Percentiles rank a stretch among this genome's conserved stretches.
phyloP scores from a whole-genome alignment of 495 filamentous ascomycete species.

The Talaromyces nanjingensis region DNA sequence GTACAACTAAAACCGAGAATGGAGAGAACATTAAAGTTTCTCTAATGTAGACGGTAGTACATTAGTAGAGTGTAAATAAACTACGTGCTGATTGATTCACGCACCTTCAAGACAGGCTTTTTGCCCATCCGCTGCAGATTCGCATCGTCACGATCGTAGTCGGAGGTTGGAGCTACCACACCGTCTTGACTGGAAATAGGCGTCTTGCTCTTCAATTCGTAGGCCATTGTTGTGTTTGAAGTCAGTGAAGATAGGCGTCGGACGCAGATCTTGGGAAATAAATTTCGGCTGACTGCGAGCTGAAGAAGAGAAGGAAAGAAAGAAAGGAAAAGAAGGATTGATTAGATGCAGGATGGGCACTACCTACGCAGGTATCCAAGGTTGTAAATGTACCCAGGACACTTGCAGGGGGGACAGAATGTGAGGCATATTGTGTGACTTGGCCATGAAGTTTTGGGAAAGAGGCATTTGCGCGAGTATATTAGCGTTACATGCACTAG shows the following conservation, averaged over 20 bases:
- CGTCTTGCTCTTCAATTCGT: conserved; percentile 17
- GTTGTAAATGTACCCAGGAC: conserved; percentile 2
- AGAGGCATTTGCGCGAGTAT: conserved; percentile 1
- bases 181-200: conserved; percentile 10
- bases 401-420: not conserved
- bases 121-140: conserved; percentile 32
- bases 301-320: conserved; percentile 6
- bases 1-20: conserved; percentile 31
- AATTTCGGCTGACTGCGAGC: not conserved
- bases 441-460: not conserved
- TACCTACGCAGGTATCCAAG: not conserved
- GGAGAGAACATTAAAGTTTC: conserved; percentile 28
- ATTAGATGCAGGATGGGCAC: conserved; percentile 2
- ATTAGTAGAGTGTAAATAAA: not conserved
- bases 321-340: conserved; percentile 6
- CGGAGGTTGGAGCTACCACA: not conserved
- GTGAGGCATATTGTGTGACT: conserved; percentile 6
- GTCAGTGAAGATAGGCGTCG: not conserved
- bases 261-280: not conserved
- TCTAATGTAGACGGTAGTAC: conserved; percentile 8
- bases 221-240: conserved; percentile 9
- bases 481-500: conserved; percentile 6
- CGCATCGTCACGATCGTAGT: conserved; percentile 24
- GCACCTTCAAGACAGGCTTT: conserved; percentile 34
- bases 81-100: not conserved